phyloP scores from a whole-genome alignment of 2,329 filamentous ascomycete species.

The Colletotrichum lindemuthianum region DNA sequence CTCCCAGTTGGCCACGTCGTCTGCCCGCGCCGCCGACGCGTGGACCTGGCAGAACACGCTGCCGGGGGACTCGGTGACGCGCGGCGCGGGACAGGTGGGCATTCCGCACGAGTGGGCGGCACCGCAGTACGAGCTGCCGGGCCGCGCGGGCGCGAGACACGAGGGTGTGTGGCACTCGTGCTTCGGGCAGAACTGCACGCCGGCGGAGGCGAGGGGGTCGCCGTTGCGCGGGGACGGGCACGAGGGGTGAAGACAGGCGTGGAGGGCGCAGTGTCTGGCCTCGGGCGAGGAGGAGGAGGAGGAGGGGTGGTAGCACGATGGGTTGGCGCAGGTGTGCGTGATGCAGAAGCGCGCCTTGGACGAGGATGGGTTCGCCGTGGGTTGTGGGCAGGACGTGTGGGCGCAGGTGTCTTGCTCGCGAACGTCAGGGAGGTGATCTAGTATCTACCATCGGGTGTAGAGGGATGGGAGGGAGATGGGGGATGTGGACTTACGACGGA shows the following conservation, averaged over 20 bases:
- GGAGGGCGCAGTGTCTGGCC: slow-evolving; percentile 30
- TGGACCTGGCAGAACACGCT: background rate
- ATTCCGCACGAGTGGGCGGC: slow-evolving; percentile 27
- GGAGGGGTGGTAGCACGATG: slow-evolving; percentile 18
- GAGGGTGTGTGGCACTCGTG: slow-evolving; percentile 26
- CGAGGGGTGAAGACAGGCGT: slow-evolving; percentile 23
- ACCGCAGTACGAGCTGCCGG: slow-evolving; percentile 23
- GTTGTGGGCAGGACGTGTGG: slow-evolving; percentile 21
- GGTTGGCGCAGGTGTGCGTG: slow-evolving; percentile 26
- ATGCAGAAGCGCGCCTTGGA: slow-evolving; percentile 24
- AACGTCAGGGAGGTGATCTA: background rate
- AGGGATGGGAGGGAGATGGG: background rate
- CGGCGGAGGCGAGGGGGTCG: slow-evolving; percentile 20
- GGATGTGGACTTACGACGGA: slow-evolving; percentile 17
- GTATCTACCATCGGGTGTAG: background rate
- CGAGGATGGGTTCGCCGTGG: slow-evolving; percentile 18
- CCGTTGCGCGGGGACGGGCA: slow-evolving; percentile 31
- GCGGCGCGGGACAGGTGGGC: slow-evolving; percentile 12
- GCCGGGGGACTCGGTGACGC: background rate
- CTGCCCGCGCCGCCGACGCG: too few species aligned
- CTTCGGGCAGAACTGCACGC: slow-evolving; percentile 22
- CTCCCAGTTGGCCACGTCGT: too few species aligned
- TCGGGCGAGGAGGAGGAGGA: slow-evolving; percentile 6
- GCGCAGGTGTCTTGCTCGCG: slow-evolving; percentile 31
- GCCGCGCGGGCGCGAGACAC: slow-evolving; percentile 8